phyloP scores from a whole-genome alignment of 805 yeast genomes.

The Pichia exigua region DNA sequence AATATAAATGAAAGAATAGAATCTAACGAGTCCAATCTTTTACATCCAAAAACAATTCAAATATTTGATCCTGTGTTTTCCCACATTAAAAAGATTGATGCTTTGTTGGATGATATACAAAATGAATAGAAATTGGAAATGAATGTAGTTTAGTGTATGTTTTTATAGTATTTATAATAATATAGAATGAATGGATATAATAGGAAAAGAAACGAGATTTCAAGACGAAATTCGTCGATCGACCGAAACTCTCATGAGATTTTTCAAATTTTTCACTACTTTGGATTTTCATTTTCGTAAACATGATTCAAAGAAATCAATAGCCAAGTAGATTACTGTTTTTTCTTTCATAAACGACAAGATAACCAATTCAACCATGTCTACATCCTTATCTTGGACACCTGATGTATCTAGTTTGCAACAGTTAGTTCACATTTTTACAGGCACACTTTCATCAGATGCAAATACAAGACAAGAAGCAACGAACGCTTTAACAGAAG shows the following conservation, averaged over 20 bases:
- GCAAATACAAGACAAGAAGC: slow-evolving; percentile 53
- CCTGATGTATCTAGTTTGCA: slow-evolving; percentile 55
- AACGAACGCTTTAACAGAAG: slow-evolving; percentile 62
- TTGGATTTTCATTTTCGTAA: neutral
- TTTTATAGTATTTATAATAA: neutral
- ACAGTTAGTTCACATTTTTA: slow-evolving; percentile 59
- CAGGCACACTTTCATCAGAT: slow-evolving; percentile 62
- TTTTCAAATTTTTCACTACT: neutral
- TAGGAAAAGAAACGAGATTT: neutral
- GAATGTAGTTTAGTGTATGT: neutral
- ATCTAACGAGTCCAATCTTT: neutral
- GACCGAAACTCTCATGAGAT: neutral
- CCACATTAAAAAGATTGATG: slow-evolving; percentile 4
- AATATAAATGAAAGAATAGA: neutral
- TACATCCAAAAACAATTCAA: slow-evolving; percentile 2
- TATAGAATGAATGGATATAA: neutral
- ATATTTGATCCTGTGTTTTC: slow-evolving; percentile 6
- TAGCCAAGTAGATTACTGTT: neutral
- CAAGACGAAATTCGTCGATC: neutral
- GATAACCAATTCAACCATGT: neutral
- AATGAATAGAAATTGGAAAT: neutral
- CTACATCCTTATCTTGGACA: slow-evolving; percentile 42
- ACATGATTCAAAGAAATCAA: neutral
- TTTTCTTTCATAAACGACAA: neutral
- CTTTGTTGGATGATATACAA: slow-evolving; percentile 3